Conservation (phyloP, 1,284 basidiomycete species). For the Cystobasidium slooffiae region DNA sequence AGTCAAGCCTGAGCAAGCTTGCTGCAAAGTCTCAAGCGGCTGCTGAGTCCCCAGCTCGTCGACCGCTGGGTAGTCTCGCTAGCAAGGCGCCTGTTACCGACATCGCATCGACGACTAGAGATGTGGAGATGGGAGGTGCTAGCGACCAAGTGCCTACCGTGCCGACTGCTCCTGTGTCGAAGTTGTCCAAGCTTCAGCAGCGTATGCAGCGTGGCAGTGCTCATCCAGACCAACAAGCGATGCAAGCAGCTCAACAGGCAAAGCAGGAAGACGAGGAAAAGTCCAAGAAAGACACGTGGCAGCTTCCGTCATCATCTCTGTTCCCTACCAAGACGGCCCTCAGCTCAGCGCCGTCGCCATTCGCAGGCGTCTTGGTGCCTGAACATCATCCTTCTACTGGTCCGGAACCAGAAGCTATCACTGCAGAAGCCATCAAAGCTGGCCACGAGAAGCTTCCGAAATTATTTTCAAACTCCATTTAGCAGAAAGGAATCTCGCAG, state of each 20-base stretch:
- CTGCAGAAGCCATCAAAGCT: background rate
- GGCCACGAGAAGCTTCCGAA: constrained; percentile 2
- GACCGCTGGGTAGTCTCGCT: constrained; percentile 5
- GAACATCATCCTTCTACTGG: background rate
- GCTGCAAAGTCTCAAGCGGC: constrained; percentile 23
- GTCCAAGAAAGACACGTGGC: background rate
- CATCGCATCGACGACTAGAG: background rate
- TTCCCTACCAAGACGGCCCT: background rate
- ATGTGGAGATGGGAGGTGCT: background rate
- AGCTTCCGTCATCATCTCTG: constrained; percentile 10
- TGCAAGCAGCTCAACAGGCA: background rate
- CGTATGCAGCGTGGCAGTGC: constrained; percentile 5
- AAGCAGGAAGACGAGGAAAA: background rate
- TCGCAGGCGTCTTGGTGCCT: constrained; percentile 20
- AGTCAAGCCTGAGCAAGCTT: constrained; percentile 18
- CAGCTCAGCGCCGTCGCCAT: background rate
- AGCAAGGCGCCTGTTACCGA: background rate
- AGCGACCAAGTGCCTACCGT: background rate
- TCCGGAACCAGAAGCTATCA: constrained; percentile 7
- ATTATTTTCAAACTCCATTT: background rate
- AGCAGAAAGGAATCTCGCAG: background rate
- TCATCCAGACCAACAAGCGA: no score
- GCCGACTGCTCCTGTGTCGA: background rate
- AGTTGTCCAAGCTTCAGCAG: constrained; percentile 42
- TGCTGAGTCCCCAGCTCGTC: background rate